These are phyloP conservation scores for Vaccinium vitisidaea DNA, from an alignment of 148 eudicot species.

Conservation along the genomic window DNA sequence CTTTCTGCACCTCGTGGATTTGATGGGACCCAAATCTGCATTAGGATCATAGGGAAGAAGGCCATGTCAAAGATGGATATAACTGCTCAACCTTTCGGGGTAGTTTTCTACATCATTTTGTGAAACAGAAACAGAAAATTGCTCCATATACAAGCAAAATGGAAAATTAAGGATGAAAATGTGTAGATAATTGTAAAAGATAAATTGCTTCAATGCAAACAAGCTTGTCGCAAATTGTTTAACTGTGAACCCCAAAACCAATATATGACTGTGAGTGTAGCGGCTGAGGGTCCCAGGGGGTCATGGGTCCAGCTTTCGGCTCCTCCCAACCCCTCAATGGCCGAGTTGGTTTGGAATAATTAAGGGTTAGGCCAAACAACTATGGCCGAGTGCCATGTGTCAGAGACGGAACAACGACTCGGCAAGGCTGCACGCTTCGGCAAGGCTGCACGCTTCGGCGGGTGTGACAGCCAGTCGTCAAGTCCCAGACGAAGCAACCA, in stretches of 20 bases:
- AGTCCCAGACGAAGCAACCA: too few relatives aligned
- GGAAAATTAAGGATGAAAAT: background rate
- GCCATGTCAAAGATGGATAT: background rate
- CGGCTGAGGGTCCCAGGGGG: too few relatives aligned
- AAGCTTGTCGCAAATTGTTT: background rate
- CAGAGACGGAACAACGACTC: too few relatives aligned
- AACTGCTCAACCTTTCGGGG: background rate
- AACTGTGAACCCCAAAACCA: background rate
- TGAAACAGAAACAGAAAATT: background rate
- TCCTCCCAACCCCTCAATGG: too few relatives aligned
- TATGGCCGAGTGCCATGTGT: too few relatives aligned
- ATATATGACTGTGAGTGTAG: background rate
- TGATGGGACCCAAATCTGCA: constrained; percentile 33
- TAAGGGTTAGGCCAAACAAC: too few relatives aligned
- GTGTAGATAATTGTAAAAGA: background rate
- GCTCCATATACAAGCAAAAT: background rate
- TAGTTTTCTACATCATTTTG: background rate
- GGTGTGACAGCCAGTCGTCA: too few relatives aligned
- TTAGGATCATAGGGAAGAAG: background rate
- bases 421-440: too few relatives aligned
- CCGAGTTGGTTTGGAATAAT: too few relatives aligned
- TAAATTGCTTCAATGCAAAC: too few relatives aligned
- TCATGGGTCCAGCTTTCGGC: too few relatives aligned
- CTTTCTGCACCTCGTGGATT: constrained; percentile 39
- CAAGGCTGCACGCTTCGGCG: too few relatives aligned